These are phyloP conservation scores for Perilla frutescens DNA, from an alignment of 257 asterid genomes.

Conservation along the genomic window DNA sequence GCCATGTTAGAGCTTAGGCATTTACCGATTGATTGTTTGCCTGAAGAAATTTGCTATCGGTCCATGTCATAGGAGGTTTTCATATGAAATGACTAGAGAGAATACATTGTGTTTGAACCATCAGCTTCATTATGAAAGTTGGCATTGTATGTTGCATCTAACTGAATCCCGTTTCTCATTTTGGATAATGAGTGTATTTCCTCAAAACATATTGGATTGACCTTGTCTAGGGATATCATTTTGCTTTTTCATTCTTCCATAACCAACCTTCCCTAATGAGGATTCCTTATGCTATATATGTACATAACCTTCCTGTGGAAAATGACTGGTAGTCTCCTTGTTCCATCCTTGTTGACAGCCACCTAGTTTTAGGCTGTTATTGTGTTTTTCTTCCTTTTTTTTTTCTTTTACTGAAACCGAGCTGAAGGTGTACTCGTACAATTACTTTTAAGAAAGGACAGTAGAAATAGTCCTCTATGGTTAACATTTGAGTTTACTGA, in stretches of 20 bases:
- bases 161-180: not conserved
- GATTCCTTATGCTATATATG: not conserved
- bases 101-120: not conserved
- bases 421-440: not conserved
- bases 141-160: not conserved
- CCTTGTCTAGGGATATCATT: not conserved
- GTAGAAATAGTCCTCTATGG: not conserved
- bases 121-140: slow-evolving; percentile 4
- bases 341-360: not conserved
- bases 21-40: slow-evolving; percentile 1
- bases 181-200: not conserved
- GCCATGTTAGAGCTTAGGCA: slow-evolving; percentile 17
- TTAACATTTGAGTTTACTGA: slow-evolving; percentile 14
- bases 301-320: not conserved
- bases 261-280: not conserved
- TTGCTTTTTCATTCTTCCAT: not conserved
- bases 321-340: not conserved
- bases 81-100: slow-evolving; percentile 13
- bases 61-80: not conserved
- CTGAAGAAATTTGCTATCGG: not conserved
- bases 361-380: not conserved
- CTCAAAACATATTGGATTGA: not conserved
- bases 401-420: not conserved
- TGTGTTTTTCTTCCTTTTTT: not conserved
- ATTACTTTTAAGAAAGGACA: slow-evolving; percentile 5